Base-by-base conservation (phyloP, 257 asterid species). In the Eucommia ulmoides region DNA sequence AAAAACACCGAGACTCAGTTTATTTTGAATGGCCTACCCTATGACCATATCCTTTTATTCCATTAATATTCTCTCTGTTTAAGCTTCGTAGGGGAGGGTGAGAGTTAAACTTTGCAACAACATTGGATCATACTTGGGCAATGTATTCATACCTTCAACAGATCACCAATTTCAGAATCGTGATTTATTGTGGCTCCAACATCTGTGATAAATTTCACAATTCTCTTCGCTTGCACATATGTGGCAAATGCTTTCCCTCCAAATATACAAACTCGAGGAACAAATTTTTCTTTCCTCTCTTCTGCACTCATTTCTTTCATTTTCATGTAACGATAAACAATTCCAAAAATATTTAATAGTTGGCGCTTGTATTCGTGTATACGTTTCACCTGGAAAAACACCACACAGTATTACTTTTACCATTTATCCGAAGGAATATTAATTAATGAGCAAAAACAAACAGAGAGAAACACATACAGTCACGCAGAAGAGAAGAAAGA, bases 161-260 rank as follows among this genome's bases (percentile, higher is more conserved):
- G 45, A 58, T 76, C 80, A 45, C 80, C 83, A 53, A 72, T 76
- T 23, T 76, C 83, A 19, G 80, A 58, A 64, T 76, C 83, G 63
- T 76, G 83, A 60, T 76, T 76, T 62, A 76, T 61, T 51, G 77
- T 76, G 41, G 70, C 73, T 19, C 77, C 80, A 65, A 72, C 80
- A 76, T 76, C 80, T 9, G 80, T 76, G 60, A 76, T 69, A 54
- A 76, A 66, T 58, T 76, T 76, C 45, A 76, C 83, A 49, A 72
- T 76, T 62, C 77, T 72, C 72, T 76, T 76, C 60, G 83, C 83
- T 56, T 72, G 83, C 42, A 76, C 73, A 41, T 76, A 76, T 19
- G 80, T 76, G 57, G 80, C 54, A 67, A 76, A 76, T 35, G 83
- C 80, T 68, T 76, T 76, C 26, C 83, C 80, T 44, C 83, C 83